phyloP scores from a whole-genome alignment of 305 asterid species.

The Salvia sclarea region DNA sequence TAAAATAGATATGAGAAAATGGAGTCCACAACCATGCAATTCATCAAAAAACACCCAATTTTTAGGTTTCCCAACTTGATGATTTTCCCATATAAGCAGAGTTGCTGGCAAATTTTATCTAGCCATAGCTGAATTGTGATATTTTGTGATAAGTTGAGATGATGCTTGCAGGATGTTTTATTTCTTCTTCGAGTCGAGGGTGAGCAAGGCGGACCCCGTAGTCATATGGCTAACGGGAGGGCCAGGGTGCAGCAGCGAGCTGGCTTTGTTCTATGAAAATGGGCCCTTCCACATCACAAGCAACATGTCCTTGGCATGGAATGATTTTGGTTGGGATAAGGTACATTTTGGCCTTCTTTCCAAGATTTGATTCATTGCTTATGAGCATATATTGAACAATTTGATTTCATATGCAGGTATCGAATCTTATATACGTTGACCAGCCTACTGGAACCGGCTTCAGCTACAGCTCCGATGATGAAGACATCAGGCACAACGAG shows the following conservation, averaged over 20 bases:
- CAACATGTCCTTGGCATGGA: conserved; percentile 73
- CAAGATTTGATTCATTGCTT: not conserved
- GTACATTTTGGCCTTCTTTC: conserved; percentile 31
- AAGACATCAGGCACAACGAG: conserved; percentile 61
- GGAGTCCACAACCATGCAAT: not conserved
- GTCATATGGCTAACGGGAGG: conserved; percentile 97
- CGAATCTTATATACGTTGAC: conserved; percentile 75
- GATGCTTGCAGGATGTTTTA: conserved; percentile 80
- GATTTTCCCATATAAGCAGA: not conserved
- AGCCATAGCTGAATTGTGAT: not conserved
- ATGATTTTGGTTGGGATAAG: conserved; percentile 94
- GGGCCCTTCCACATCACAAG: conserved; percentile 73
- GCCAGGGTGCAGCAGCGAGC: conserved; percentile 86
- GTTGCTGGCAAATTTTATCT: not conserved
- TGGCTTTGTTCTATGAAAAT: conserved; percentile 90
- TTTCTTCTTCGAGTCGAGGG: conserved; percentile 85
- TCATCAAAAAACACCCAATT: not conserved
- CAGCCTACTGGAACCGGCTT: conserved; percentile 96
- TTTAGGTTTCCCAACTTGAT: conserved; percentile 7
- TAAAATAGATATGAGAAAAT: not conserved
- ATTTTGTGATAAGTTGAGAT: conserved; percentile 4
- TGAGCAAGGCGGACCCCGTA: conserved; percentile 61
- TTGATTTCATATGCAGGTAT: conserved; percentile 47
- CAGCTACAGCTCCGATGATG: conserved; percentile 60
- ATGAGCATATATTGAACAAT: not conserved